phyloP scores from a whole-genome alignment of 1,139 yeast genomes.

The Geotrichum restrictum region DNA sequence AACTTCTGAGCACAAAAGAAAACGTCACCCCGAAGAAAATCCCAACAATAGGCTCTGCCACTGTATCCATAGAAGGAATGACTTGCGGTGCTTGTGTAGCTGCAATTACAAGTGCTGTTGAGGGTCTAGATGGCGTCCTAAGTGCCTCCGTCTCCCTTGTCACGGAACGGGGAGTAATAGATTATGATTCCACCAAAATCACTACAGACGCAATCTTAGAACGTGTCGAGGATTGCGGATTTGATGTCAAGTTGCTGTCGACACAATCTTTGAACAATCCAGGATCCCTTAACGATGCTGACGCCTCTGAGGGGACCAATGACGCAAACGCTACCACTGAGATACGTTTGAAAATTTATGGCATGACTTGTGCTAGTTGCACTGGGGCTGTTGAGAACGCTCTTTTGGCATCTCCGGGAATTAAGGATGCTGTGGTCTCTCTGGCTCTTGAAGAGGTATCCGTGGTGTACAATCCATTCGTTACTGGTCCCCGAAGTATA shows the following conservation, averaged over 20 bases:
- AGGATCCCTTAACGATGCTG: background rate
- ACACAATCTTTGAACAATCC: slow-evolving; percentile 21
- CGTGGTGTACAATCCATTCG: slow-evolving; percentile 43
- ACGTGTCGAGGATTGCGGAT: slow-evolving; percentile 70
- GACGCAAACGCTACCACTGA: background rate
- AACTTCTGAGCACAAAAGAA: slow-evolving; percentile 27
- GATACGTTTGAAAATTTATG: slow-evolving; percentile 43
- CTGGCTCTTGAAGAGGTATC: slow-evolving; percentile 45
- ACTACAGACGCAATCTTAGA: slow-evolving; percentile 43
- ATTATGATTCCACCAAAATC: slow-evolving; percentile 41
- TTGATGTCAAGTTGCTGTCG: slow-evolving; percentile 50
- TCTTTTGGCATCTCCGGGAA: slow-evolving; percentile 45
- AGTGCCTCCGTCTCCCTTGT: slow-evolving; percentile 61
- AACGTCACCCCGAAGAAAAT: background rate
- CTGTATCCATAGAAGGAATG: slow-evolving; percentile 46
- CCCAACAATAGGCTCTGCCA: background rate
- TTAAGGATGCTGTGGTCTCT: slow-evolving; percentile 43
- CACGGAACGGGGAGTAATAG: slow-evolving; percentile 67
- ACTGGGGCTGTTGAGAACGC: slow-evolving; percentile 49
- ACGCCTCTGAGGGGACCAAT: background rate
- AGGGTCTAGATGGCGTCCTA: slow-evolving; percentile 47
- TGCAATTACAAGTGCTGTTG: slow-evolving; percentile 56
- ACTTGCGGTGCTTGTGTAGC: slow-evolving; percentile 81
- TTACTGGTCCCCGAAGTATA: slow-evolving; percentile 56
- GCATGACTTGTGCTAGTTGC: slow-evolving; percentile 64